Base-by-base conservation (phyloP, 2,329 filamentous ascomycete genomes). In the Aspergillus tamarii region DNA sequence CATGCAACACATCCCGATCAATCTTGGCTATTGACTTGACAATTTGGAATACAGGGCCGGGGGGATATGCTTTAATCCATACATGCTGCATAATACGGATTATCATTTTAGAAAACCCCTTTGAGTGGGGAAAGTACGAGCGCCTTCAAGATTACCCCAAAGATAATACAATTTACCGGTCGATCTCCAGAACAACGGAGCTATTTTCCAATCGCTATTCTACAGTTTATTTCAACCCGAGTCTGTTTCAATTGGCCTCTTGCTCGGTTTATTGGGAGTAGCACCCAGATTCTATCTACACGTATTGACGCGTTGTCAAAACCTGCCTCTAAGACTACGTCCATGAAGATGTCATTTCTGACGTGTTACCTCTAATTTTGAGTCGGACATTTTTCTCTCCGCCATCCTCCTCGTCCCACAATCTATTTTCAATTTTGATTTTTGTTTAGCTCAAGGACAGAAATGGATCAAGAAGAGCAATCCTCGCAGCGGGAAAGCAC, bases 391-490 rank as follows among this genome's bases (percentile, higher is more conserved):
- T 32, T 23, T 19, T 46, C 30, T 54, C 9, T 26, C 21, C 52
- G 34, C 19, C 11, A 4, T 32, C 26, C 12, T 57, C 50, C 46
- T 52, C 21, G 14, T 61, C 26, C 30, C 7, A 36, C 34, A 36
- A 34, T 34, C 5, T 34, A 16, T 36, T 7, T 16, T 59, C 32
- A 21, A 23, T 39, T 53, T 52, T n/a, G 26, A 12, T 32, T 50
- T 43, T 3, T 41, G 7, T 36, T 48, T 56, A 16, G 39, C 11
- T 39, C n/a, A 39, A 16, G 16, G 57, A 16, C 34, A 55, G 39
- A 39, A 26, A 64, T 64, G 57, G 66, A 71, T 32, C 63, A 56
- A 36, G 67, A 69, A 23, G 69, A 70, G 45, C 66, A 65, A 57
- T 64, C 66, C 43, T 46, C 64, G 23, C 65, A 36, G 46, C 39